phyloP scores from a whole-genome alignment of 2,329 filamentous ascomycete species.

The Venturia effusa region DNA sequence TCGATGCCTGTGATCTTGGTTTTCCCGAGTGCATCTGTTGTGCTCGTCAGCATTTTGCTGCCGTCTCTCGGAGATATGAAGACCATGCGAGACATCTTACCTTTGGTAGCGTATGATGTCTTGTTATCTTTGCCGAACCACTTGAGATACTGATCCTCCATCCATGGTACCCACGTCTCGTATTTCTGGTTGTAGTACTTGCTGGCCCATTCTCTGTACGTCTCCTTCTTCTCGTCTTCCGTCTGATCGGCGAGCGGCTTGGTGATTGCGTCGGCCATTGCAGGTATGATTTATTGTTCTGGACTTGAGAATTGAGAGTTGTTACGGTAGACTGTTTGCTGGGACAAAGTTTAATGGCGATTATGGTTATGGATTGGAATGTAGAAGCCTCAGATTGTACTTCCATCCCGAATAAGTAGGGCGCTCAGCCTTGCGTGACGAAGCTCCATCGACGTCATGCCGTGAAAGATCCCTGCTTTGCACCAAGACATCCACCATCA shows the following conservation, averaged over 20 bases:
- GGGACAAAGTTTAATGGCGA: background rate
- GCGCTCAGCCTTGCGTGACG: conserved; percentile 1
- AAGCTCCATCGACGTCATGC: background rate
- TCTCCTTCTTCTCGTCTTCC: conserved; percentile 6
- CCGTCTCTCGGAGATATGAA: background rate
- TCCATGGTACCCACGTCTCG: conserved; percentile 65
- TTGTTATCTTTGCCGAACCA: conserved; percentile 73
- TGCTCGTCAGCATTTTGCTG: background rate
- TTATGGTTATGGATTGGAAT: background rate
- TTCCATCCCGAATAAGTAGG: background rate
- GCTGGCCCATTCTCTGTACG: conserved; percentile 39
- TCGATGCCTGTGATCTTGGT: conserved; percentile 58
- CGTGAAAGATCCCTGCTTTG: background rate
- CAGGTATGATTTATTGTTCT: background rate
- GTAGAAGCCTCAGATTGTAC: background rate
- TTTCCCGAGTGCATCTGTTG: conserved; percentile 53
- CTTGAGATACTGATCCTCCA: conserved; percentile 60
- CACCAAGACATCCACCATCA: background rate
- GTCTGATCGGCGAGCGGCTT: background rate
- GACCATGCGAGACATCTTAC: conserved; percentile 29
- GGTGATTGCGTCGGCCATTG: conserved; percentile 1
- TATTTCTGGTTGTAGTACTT: conserved; percentile 61
- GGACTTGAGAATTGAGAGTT: background rate
- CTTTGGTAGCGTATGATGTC: conserved; percentile 57
- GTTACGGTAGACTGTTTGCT: background rate